A percentile compares a stretch with the other conserved stretches of the same genome.
phyloP scores from a whole-genome alignment of 176 grass and related monocot genomes.

The Avena eriantha region DNA sequence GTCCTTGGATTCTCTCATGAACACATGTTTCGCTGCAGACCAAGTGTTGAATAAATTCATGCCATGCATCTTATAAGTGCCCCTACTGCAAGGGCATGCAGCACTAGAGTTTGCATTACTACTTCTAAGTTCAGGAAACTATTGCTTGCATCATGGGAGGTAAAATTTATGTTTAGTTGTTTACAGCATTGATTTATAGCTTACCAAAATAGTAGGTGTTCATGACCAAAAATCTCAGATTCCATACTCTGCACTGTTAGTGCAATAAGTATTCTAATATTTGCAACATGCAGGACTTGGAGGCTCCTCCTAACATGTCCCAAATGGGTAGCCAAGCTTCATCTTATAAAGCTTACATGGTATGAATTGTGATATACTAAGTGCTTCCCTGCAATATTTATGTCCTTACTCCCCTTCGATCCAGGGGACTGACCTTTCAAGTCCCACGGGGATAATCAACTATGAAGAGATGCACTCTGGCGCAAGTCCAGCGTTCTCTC shows the following conservation, averaged over 20 bases:
- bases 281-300: slow-evolving; percentile 4
- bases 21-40: neutral
- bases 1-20: neutral
- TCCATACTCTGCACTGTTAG: neutral
- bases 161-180: neutral
- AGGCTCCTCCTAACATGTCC: slow-evolving; percentile 19
- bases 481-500: slow-evolving; percentile 38
- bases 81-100: neutral
- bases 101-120: slow-evolving; percentile 14
- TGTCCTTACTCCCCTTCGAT: neutral
- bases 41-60: slow-evolving; percentile 5
- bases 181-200: neutral
- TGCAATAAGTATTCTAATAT: neutral
- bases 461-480: slow-evolving; percentile 45
- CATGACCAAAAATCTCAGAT: neutral
- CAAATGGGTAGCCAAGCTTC: slow-evolving; percentile 20
- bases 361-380: slow-evolving; percentile 9
- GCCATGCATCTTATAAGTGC: neutral
- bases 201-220: neutral
- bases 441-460: slow-evolving; percentile 39
- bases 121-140: neutral
- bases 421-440: slow-evolving; percentile 32
- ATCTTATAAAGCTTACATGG: slow-evolving; percentile 24
- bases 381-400: neutral
- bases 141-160: neutral